Base-by-base conservation (phyloP, 108 stramenopile genomes). In the Cylindrotheca fusiformis region DNA sequence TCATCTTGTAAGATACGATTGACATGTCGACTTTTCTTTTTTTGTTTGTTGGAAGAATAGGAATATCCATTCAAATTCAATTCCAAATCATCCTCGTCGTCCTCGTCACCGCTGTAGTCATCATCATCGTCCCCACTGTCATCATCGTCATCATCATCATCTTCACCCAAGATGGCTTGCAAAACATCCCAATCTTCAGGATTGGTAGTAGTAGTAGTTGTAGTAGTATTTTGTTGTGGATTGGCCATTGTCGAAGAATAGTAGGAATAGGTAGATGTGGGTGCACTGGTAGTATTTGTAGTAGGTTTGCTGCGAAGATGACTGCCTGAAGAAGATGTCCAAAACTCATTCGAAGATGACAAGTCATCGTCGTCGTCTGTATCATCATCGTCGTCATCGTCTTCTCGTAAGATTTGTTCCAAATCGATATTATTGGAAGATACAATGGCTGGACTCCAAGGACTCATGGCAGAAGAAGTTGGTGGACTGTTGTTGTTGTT, bases 341-440 rank as follows among this genome's bases (percentile, higher is more conserved):
- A 19, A 41, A 32, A 23, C 26, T 44, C 23, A 27, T 56, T 17
- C 12, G 14, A 20, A 3, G 0, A 56, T 22, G 41, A 30, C 32
- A 14, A 50, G 28, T 48, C 71, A 50, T 62, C 60, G 25, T 72
- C 61, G 50, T 65, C 60, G 30, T 41, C 36, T 10, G 6, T 14
- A 14, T 71, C 76, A 45, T 86, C 81, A 22, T 81, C 76, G 33
- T 88, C 87, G 46, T 77, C 80, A 28, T 90, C 85, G 26, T 80
- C 78, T 68, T 90, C 88, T 57, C 79, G 62, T 41, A 90, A 64
- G 27, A 90, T 82, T 64, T 82, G 81, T 70, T 90, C 88, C 72
- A 90, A 69, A 41, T 90, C 88, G 36, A 85, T 69, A 46, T 51
- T 64, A 23, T 47, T 25, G 12, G 58, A 10, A n/a, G 58, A 41